Evolutionary conservation across 2,329 filamentous ascomycete genomes (phyloP).

Genomic region (Paradendryphiella salina): DNA sequence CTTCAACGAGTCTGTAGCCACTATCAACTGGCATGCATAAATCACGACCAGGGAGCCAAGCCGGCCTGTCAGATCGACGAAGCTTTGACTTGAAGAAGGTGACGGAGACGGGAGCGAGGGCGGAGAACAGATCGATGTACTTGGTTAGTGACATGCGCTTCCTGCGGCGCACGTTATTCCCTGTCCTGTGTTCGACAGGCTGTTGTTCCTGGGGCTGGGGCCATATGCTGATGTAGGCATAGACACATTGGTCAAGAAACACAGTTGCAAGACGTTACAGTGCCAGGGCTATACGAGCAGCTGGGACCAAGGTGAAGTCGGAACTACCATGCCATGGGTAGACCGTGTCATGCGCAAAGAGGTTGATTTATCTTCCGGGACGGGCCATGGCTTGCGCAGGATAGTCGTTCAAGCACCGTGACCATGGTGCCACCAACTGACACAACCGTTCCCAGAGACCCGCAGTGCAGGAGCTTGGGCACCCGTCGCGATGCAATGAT

Average conservation of each 20-base stretch:
- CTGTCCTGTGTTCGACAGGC: constrained; percentile 22
- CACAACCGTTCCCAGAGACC: constrained; percentile 21
- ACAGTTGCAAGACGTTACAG: constrained; percentile 24
- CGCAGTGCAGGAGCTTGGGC: constrained; percentile 22
- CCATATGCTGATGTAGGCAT: constrained; percentile 2
- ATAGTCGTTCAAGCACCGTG: constrained; percentile 26
- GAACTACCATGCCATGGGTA: constrained; percentile 34
- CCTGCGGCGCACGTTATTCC: constrained; percentile 19
- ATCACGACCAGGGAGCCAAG: constrained; percentile 16
- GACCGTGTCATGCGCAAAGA: constrained; percentile 24
- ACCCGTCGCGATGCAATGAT: constrained; percentile 5
- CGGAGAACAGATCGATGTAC: constrained; percentile 5
- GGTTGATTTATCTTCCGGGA: constrained; percentile 14
- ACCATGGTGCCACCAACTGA: constrained; percentile 31
- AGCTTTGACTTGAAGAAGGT: too few species aligned
- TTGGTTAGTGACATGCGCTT: constrained; percentile 7
- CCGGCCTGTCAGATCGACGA: too few species aligned
- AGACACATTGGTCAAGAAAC: constrained; percentile 9
- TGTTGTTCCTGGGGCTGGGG: too few species aligned
- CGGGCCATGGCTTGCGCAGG: constrained; percentile 23
- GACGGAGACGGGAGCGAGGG: too few species aligned
- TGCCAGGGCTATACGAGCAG: constrained; percentile 16
- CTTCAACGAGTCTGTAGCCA: constrained; percentile 18
- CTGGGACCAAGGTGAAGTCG: constrained; percentile 28
- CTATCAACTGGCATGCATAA: constrained; percentile 28